Percentiles rank a stretch among this genome's conserved stretches.
Conservation (phyloP, 139 green algal genomes). For the Tetradesmus lagerheimii region DNA sequence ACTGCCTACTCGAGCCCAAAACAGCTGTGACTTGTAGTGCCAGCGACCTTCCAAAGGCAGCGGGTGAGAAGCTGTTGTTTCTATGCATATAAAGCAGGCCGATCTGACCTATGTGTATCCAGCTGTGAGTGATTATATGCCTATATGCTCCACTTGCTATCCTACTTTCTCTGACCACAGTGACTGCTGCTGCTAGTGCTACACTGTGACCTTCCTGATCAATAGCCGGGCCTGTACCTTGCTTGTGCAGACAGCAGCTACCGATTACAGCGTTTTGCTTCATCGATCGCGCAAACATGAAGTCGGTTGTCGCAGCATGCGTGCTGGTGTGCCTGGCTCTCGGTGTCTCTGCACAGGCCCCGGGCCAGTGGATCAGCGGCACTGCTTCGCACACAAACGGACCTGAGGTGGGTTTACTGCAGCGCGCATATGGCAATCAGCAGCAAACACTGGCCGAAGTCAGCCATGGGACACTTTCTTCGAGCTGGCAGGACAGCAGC, state of each 20-base stretch:
- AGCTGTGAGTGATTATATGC: too few species aligned
- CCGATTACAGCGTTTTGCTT: too few species aligned
- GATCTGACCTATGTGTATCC: too few species aligned
- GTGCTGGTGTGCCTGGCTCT: not conserved
- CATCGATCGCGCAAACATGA: not conserved
- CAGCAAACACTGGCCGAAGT: not conserved
- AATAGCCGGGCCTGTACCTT: not conserved
- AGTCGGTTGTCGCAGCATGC: not conserved
- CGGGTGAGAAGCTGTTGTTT: conserved; percentile 1
- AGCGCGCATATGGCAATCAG: not conserved
- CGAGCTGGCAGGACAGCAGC: not conserved
- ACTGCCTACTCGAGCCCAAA: not conserved
- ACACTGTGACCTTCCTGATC: not conserved
- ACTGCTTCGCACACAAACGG: not conserved
- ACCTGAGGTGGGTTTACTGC: not conserved
- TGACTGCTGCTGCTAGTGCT: not conserved
- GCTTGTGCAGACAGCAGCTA: not conserved
- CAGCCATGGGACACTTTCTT: not conserved
- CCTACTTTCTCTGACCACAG: not conserved
- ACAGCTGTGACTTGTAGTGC: not conserved
- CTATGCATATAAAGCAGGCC: too few species aligned
- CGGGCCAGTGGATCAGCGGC: not conserved
- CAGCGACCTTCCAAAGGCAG: not conserved
- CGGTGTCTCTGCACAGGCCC: not conserved
- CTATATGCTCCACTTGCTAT: too few species aligned